Base-by-base conservation (phyloP, 192 early-diverging fungal species). In the Lobosporangium transversale region DNA sequence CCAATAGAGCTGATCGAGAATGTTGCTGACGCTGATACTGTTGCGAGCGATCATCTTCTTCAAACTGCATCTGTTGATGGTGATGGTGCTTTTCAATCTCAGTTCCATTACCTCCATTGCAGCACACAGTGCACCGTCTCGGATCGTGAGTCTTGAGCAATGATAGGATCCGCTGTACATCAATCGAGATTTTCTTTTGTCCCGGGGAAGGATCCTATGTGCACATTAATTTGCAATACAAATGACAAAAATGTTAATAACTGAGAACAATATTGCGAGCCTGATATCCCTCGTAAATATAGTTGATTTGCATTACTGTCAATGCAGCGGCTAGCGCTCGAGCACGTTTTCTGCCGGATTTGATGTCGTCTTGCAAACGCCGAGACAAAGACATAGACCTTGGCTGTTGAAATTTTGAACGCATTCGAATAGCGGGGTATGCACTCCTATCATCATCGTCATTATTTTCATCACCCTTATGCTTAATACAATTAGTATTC, bases 81-180 rank as follows among this genome's bases (percentile, higher is more conserved):
- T n/a, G n/a, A n/a, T n/a, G n/a, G n/a, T n/a, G n/a, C n/a, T n/a
- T n/a, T n/a, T n/a, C n/a, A n/a, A n/a, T n/a, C n/a, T n/a, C n/a
- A n/a, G n/a, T n/a, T 12, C 33, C 68, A 37, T 49, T 50, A 9
- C 54, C 69, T 0, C 70, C 70, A 37, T 59, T 59, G 5, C 62
- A 65, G 23, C 70, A 75, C 1, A 75, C 70, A 15, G 70, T 75
- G 17, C 70, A 75, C 33, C 70, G 56, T 1, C n/a, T 60, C 1
- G 70, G 62, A 30, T 75, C 58, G 31, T 75, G 70, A 0, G 49
- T 48, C 43, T 75, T 75, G 31, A 59, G 70, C 45, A 75, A 48
- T 8, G 70, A 65, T 5, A 75, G 24, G 44, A 75, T 66, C 33
- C 70, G 56, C 30, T 58, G 57, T 1, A 66, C 11, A 23, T 75